Base-by-base conservation (phyloP, 2,329 filamentous ascomycete species). In the Monosporascus sp. region DNA sequence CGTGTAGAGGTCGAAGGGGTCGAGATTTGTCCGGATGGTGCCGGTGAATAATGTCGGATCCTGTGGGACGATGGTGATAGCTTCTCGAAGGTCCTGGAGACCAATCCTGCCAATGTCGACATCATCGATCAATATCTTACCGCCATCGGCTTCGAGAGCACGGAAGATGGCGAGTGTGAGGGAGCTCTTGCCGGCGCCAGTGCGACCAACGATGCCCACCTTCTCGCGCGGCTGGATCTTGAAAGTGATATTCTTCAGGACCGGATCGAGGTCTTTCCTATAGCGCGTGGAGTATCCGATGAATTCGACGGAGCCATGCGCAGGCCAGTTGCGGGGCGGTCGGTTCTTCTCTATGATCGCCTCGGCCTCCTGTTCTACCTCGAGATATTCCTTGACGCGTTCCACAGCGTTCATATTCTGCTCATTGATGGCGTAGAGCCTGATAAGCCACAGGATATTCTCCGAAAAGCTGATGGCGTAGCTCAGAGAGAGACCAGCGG, bases 351-450 rank as follows among this genome's bases (percentile, higher is more conserved):
- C 85, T 41, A 96, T 81, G 41, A 96, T 77, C 1, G 89, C 79
- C 0, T 81, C 77, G 1, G 94, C 92, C 73, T 99, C 94, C 69
- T 97, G 93, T 63, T 97, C 93, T 1, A 99, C 89, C 45, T 97
- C 91, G 37, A 97, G 81, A 67, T 97, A 99, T 69, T 99, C 94
- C 75, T 96, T 95, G 67, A 99, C 87, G 65, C 94, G 89, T 73
- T 99, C 94, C 48, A 97, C 92, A 3, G 93, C 93, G 73, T 99
- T 99, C 94, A 99, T 97, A 73, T 97, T 97, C 72, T 99, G 94
- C 73, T 99, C 94, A 65, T 97, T 97, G 67, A 89, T 85, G 0
- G 92, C 88, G 69, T 99, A 99, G 15, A 97, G 79, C 47, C 94
- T 87, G 31, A 99, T 92, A 52, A 97, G 85, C 94, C 94, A 99